These are phyloP conservation scores for Ascochyta fabae DNA, from an alignment of 2,329 filamentous ascomycete genomes.

Conservation along the genomic window DNA sequence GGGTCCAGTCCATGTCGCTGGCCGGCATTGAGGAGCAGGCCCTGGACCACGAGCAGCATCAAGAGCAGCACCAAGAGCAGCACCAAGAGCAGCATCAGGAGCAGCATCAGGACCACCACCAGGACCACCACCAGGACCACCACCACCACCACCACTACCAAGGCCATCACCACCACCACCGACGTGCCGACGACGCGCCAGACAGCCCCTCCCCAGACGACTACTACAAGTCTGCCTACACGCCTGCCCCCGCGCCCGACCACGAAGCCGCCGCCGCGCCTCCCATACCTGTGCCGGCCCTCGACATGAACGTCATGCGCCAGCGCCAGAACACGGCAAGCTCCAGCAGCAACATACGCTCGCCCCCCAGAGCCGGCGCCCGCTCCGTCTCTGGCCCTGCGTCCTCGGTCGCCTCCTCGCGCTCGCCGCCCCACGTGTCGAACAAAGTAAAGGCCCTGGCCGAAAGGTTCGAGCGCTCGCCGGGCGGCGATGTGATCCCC, in stretches of 20 bases:
- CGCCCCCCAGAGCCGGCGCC: slow-evolving; percentile 31
- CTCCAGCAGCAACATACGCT: slow-evolving; percentile 36
- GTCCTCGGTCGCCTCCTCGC: slow-evolving; percentile 29
- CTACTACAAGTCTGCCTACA: slow-evolving; percentile 39
- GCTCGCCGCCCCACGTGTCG: slow-evolving; percentile 31
- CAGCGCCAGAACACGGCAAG: slow-evolving; percentile 35
- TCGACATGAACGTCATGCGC: slow-evolving; percentile 31
- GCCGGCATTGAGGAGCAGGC: slow-evolving; percentile 26
- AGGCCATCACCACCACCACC: not conserved
- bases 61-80: not conserved
- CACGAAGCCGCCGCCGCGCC: slow-evolving; percentile 15
- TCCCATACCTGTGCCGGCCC: slow-evolving; percentile 12
- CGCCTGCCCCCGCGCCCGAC: slow-evolving; percentile 16
- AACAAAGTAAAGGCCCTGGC: slow-evolving; percentile 48
- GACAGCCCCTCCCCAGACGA: slow-evolving; percentile 36
- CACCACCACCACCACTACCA: not conserved
- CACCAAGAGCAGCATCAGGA: not conserved
- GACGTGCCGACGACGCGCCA: slow-evolving; percentile 22
- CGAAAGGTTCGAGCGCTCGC: slow-evolving; percentile 46
- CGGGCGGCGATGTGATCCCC: slow-evolving; percentile 31
- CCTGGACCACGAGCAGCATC: not conserved
- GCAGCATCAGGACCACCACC: not conserved
- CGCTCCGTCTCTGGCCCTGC: slow-evolving; percentile 43
- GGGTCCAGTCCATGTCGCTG: slow-evolving; percentile 45
- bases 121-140: not conserved